Conservation (phyloP, 345 rosid species). For the Excoecaria cochinchinensis region DNA sequence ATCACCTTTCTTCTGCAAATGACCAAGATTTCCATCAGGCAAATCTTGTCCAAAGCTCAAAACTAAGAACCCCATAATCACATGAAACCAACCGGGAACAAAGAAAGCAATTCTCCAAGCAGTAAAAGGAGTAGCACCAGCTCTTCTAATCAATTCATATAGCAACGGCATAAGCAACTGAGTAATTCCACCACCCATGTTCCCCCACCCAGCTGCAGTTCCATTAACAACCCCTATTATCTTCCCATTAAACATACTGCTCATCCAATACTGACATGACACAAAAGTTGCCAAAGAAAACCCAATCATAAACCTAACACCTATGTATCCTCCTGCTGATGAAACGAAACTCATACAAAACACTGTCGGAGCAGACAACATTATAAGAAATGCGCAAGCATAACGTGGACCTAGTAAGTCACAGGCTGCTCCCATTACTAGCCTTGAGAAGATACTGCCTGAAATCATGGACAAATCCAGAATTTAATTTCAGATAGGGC, state of each 20-base stretch:
- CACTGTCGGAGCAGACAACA: constrained; percentile 82
- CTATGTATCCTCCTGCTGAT: constrained; percentile 59
- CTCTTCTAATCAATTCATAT: constrained; percentile 50
- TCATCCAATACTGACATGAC: constrained; percentile 97
- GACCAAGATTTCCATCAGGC: constrained; percentile 79
- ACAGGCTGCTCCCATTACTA: constrained; percentile 83
- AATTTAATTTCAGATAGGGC: no score
- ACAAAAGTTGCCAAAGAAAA: constrained; percentile 89
- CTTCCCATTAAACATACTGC: constrained; percentile 87
- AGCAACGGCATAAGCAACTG: constrained; percentile 84
- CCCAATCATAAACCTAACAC: constrained; percentile 87
- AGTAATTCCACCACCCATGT: constrained; percentile 92
- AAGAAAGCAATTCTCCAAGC: constrained; percentile 95
- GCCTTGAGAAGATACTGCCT: constrained; percentile 88
- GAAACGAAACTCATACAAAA: constrained; percentile 77
- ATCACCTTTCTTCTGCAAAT: constrained; percentile 68
- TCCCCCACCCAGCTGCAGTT: constrained; percentile 95
- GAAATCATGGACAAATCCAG: constrained; percentile 31
- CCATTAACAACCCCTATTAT: constrained; percentile 88
- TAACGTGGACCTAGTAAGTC: constrained; percentile 83
- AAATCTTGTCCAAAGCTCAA: constrained; percentile 79
- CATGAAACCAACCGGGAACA: constrained; percentile 66
- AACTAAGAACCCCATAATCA: constrained; percentile 71
- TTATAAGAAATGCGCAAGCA: constrained; percentile 76
- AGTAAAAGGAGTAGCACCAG: constrained; percentile 68